Evolutionary conservation across 2,329 filamentous ascomycete genomes (phyloP).

Genomic region (Aspergillus amoenus): DNA sequence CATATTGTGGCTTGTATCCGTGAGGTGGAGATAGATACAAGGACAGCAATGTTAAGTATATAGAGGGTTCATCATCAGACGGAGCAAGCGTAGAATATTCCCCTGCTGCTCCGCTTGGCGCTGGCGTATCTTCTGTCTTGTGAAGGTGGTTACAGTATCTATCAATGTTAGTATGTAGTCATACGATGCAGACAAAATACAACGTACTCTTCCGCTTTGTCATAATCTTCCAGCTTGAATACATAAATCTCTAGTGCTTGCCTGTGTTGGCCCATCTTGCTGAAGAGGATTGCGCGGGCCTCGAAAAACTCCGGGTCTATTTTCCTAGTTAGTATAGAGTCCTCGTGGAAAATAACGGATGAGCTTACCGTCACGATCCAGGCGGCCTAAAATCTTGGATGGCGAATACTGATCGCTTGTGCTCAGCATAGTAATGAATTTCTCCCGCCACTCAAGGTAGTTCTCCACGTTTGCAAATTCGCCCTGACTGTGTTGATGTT

Average conservation of each 20-base stretch:
- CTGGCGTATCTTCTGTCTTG: constrained; percentile 54
- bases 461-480: constrained; percentile 43
- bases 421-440: constrained; percentile 72
- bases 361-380: constrained; percentile 73
- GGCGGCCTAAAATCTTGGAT: constrained; percentile 70
- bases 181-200: background rate
- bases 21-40: constrained; percentile 82
- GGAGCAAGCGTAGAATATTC: constrained; percentile 45
- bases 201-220: constrained; percentile 86
- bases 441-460: constrained; percentile 61
- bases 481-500: constrained; percentile 35
- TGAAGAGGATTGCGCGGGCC: constrained; percentile 82
- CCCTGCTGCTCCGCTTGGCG: constrained; percentile 32
- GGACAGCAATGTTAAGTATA: constrained; percentile 87
- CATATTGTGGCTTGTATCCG: constrained; percentile 69
- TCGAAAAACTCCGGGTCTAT: constrained; percentile 84
- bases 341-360: background rate
- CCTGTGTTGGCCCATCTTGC: constrained; percentile 92
- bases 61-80: constrained; percentile 64
- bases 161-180: constrained; percentile 14
- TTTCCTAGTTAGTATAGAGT: constrained; percentile 5
- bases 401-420: constrained; percentile 79
- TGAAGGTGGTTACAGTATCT: constrained; percentile 90
- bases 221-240: constrained; percentile 83
- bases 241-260: constrained; percentile 97